Conservation (phyloP, 768 basidiomycete genomes). For the Galerina marginata region DNA sequence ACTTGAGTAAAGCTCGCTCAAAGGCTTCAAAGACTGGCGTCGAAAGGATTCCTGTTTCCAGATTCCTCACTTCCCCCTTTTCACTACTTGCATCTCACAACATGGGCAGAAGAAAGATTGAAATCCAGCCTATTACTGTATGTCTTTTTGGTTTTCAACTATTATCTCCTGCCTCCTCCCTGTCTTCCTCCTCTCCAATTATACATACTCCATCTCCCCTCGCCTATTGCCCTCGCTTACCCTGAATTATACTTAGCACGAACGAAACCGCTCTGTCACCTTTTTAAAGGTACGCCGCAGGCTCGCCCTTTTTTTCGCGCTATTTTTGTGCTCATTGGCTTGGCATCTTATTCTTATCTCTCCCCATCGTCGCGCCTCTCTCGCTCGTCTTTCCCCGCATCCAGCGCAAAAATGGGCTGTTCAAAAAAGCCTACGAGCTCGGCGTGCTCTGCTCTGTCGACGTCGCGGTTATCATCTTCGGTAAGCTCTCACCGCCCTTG, state of each 20-base stretch:
- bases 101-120: slow-evolving; percentile 83
- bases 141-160: slow-evolving; percentile 27
- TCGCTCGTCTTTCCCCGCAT: slow-evolving; percentile 6
- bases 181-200: slow-evolving; percentile 33
- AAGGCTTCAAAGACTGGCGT: slow-evolving; percentile 29
- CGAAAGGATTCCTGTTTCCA: slow-evolving; percentile 19
- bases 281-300: slow-evolving; percentile 77
- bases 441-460: slow-evolving; percentile 91
- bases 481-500: slow-evolving; percentile 23
- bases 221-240: slow-evolving; percentile 37
- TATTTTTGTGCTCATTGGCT: slow-evolving; percentile 65
- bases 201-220: slow-evolving; percentile 32
- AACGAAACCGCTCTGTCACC: slow-evolving; percentile 89
- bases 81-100: slow-evolving; percentile 15
- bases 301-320: slow-evolving; percentile 43
- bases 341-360: slow-evolving; percentile 45
- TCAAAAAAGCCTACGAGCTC: slow-evolving; percentile 91
- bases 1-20: slow-evolving; percentile 25
- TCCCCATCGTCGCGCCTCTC: slow-evolving; percentile 17
- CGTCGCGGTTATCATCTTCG: slow-evolving; percentile 88
- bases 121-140: slow-evolving; percentile 82
- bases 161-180: slow-evolving; percentile 21
- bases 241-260: slow-evolving; percentile 74
- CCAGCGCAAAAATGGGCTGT: slow-evolving; percentile 88
- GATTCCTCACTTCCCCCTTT: slow-evolving; percentile 25